Base-by-base conservation (phyloP, 306 rosid species). In the Malus domestica region DNA sequence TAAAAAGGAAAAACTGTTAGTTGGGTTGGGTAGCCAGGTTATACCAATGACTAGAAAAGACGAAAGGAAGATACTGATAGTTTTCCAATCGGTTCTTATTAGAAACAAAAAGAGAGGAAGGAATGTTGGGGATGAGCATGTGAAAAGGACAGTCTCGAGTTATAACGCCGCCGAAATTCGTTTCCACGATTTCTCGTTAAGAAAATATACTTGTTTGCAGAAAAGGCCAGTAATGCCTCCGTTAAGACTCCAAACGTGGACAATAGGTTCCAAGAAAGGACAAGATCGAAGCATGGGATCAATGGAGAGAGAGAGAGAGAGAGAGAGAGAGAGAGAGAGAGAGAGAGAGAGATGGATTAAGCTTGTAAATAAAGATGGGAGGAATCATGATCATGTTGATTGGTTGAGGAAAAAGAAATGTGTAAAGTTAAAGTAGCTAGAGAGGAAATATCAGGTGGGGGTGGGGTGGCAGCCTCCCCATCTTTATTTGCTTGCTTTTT, bases 201-300 rank as follows among this genome's bases (percentile, higher is more conserved):
- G 57, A 78, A 63, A 49, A 77, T 75, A 86, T 86, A 70, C 82
- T 82, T 82, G 74, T 44, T 62, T 80, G 44, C 73, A 62, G 29
- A 52, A 64, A 71, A 42, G 61, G 79, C 55, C 4, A 78, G 70
- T 59, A 33, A 68, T 45, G 57, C 58, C 76, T 22, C 84, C 82
- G 79, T 70, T 51, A 74, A 78, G 73, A 55, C 20, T 69, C 71
- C 4, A 60, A 90, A 86, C 81, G 87, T 87, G 85, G 85, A 81
- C 29, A 6, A 8, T 70, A 86, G 87, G 85, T 87, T 88, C 88
- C 85, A 45, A 76, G 88, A 86, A 91, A 90, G 88, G 81, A 87
- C 91, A 85, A 86, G 63, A 35, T 73, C 55, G 93, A 93, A 93
- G 97, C 87, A 91, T 89, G 81, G 96, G 96, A 91, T 93, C 86